Evolutionary conservation across 176 grass and related monocot species (phyloP).

Genomic region (Saccharum officinarum): DNA sequence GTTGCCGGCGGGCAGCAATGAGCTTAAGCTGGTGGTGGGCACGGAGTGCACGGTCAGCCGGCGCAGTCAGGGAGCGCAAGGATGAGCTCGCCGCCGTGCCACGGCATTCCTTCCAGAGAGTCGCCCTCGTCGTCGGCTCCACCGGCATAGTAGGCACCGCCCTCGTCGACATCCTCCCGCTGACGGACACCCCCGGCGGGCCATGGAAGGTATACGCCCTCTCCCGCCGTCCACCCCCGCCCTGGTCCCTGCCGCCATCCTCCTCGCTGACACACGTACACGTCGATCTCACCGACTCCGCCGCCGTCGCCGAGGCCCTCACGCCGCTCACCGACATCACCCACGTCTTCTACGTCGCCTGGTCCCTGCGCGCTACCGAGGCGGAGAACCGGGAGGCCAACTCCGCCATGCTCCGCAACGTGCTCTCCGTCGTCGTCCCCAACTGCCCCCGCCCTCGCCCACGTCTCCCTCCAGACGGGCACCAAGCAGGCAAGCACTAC

Average conservation of each 20-base stretch:
- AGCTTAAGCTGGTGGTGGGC: constrained; percentile 84
- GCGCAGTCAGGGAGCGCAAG: constrained; percentile 53
- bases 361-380: constrained; percentile 30
- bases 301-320: constrained; percentile 46
- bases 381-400: constrained; percentile 38
- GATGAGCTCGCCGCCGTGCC: constrained; percentile 29
- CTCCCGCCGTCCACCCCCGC: neutral
- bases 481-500: constrained; percentile 64
- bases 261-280: constrained; percentile 38
- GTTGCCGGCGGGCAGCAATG: neutral
- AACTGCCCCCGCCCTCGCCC: constrained; percentile 44
- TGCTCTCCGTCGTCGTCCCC: constrained; percentile 50
- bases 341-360: constrained; percentile 64
- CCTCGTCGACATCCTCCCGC: too few species aligned
- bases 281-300: constrained; percentile 50
- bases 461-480: constrained; percentile 72
- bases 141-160: too few species aligned
- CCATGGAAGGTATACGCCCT: too few species aligned
- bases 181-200: too few species aligned
- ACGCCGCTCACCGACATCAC: constrained; percentile 55
- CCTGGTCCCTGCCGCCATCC: constrained; percentile 44
- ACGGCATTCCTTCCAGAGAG: neutral
- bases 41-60: constrained; percentile 62
- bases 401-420: constrained; percentile 60
- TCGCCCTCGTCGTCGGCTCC: too few species aligned